Base-by-base conservation (phyloP, 352 stramenopile species). In the Phytophthora europaea region DNA sequence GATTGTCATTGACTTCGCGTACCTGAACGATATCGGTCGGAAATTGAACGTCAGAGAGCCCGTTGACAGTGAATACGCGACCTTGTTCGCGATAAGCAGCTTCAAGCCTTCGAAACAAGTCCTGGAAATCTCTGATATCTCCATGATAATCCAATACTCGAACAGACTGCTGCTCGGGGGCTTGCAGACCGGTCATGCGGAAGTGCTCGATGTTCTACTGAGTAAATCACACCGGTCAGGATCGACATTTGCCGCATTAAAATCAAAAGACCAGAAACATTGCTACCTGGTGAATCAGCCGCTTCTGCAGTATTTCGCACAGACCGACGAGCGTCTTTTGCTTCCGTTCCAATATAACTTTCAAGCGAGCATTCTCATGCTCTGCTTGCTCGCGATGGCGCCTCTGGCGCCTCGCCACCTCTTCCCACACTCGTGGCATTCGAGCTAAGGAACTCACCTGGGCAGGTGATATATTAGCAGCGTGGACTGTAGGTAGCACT, bases 71-170 rank as follows among this genome's bases (percentile, higher is more conserved):
- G 48, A 80, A 79, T 15, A 82, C 76, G 3, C 64, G 56, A 26
- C 78, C 67, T 12, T 75, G 45, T 23, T 82, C 76, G 8, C 54
- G 45, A 48, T 67, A 74, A 34, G 64, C 70, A 12, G 53, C 38
- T 12, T 80, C 64, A 33, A 80, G 34, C 9, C 64, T 64, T 16
- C 43, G 54, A 13, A 76, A 68, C 16, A 80, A 55, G 20, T 61
- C 69, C 16, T 73, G 61, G 43, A 80, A 78, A 13, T 78, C 70
- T 38, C 33, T 36, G 7, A 73, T 64, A 38, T 82, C 68, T 8
- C 61, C 62, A 4, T 69, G 22, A 22, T 62, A 70, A 28, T 70
- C 61, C 38, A 50, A 6, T 13, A 65, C 60, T 48, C 50, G 45
- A 4, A 75, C 38, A 5, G 55, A 20, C n/a, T 18, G 31, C 8